phyloP scores from a whole-genome alignment of 2,329 filamentous ascomycete genomes.

The Volutella citrinella region DNA sequence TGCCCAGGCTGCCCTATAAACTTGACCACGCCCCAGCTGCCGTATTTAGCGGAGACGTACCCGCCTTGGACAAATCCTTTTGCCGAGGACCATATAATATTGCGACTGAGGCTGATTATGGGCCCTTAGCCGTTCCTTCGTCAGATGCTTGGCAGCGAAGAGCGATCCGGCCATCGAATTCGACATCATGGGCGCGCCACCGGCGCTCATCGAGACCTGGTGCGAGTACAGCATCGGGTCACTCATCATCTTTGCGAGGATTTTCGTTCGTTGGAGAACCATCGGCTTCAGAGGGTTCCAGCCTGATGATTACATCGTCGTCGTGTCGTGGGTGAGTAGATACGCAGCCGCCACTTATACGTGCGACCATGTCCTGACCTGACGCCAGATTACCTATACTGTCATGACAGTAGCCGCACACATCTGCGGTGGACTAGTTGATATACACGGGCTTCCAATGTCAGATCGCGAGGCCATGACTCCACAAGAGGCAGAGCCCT shows the following conservation, averaged over 20 bases:
- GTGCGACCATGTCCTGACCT: neutral
- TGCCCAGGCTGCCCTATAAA: too few relatives aligned
- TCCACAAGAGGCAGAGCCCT: constrained; percentile 5
- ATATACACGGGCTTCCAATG: constrained; percentile 11
- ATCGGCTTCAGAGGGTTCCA: constrained; percentile 9
- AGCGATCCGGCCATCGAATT: too few relatives aligned
- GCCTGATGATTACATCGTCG: constrained; percentile 14
- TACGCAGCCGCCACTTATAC: neutral
- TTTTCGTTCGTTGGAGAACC: constrained; percentile 8
- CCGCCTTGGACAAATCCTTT: too few relatives aligned
- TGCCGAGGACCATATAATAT: too few relatives aligned
- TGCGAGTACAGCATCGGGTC: constrained; percentile 10
- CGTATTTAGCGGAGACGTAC: too few relatives aligned
- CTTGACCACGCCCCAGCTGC: too few relatives aligned
- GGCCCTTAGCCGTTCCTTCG: too few relatives aligned
- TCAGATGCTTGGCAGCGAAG: too few relatives aligned
- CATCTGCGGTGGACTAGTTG: constrained; percentile 11
- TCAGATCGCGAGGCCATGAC: constrained; percentile 6
- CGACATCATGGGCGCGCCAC: constrained; percentile 8
- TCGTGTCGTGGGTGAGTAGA: constrained; percentile 11
- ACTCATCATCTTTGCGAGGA: constrained; percentile 10
- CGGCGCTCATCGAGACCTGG: constrained; percentile 12
- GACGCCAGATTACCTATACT: constrained; percentile 7
- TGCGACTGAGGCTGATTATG: too few relatives aligned
- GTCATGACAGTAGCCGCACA: constrained; percentile 16